Conservation (phyloP, 176 grass and related monocot genomes). For the Avena sativa region DNA sequence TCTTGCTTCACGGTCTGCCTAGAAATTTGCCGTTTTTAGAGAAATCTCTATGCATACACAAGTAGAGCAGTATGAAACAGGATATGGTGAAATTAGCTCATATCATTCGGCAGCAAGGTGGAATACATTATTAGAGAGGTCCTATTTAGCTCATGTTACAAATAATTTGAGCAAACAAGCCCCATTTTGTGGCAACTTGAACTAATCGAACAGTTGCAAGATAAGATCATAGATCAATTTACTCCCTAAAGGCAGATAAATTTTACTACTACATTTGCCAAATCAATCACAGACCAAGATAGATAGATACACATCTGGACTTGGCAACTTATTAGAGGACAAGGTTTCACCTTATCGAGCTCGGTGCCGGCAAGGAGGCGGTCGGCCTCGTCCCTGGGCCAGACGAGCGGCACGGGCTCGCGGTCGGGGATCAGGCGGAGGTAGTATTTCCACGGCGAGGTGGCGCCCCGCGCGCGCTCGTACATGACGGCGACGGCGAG, state of each 20-base stretch:
- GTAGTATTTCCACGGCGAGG: slow-evolving; percentile 71
- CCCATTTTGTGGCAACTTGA: background rate
- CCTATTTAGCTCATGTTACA: background rate
- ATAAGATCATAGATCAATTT: background rate
- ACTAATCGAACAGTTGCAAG: background rate
- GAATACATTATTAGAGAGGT: background rate
- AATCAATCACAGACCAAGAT: background rate
- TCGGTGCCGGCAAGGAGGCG: slow-evolving; percentile 79
- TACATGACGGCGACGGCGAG: slow-evolving; percentile 85
- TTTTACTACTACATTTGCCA: background rate
- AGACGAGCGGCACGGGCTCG: slow-evolving; percentile 85
- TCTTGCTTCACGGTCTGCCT: slow-evolving; percentile 94
- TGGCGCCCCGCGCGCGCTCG: slow-evolving; percentile 59
- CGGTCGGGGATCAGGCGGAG: slow-evolving; percentile 74
- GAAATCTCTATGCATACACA: background rate
- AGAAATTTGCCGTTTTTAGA: slow-evolving; percentile 54
- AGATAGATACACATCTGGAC: background rate
- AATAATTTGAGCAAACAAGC: background rate
- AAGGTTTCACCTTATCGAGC: slow-evolving; percentile 72
- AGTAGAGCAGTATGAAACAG: slow-evolving; percentile 9
- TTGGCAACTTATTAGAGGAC: slow-evolving; percentile 1
- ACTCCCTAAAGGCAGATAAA: background rate
- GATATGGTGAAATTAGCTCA: background rate
- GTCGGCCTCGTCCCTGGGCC: slow-evolving; percentile 64
- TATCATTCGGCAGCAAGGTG: background rate